Conservation (phyloP, 2,329 filamentous ascomycete species). For the Diaporthe australafricana region DNA sequence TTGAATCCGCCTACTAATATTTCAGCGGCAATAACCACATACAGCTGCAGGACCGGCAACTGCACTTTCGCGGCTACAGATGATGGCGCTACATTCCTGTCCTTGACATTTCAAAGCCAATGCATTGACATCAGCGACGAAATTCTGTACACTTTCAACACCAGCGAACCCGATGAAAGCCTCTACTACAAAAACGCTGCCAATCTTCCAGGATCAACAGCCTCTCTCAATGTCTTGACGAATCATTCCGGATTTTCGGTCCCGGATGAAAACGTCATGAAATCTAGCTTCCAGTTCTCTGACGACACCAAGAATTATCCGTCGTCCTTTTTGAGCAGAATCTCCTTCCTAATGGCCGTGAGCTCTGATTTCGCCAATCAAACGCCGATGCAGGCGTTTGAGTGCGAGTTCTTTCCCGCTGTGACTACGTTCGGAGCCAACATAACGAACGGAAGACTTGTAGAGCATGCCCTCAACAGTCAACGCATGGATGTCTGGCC, state of each 20-base stretch:
- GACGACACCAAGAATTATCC: no score
- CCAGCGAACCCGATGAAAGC: no score
- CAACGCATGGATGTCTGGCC: not conserved
- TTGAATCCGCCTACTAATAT: not conserved
- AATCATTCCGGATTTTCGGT: no score
- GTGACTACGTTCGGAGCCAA: not conserved
- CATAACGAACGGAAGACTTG: not conserved
- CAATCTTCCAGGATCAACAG: no score
- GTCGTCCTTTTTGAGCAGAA: not conserved
- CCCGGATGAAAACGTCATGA: no score
- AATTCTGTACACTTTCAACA: not conserved
- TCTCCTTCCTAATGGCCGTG: not conserved
- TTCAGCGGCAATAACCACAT: not conserved
- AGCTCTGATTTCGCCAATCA: no score
- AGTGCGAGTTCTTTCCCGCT: not conserved
- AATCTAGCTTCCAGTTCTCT: no score
- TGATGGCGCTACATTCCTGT: not conserved
- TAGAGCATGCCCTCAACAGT: not conserved
- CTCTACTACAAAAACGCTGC: fast-evolving
- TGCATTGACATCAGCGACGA: not conserved
- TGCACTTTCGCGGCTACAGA: conserved; percentile 3
- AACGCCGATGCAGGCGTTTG: not conserved
- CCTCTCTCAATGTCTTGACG: no score
- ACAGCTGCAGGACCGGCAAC: not conserved
- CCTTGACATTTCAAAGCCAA: not conserved